These are phyloP conservation scores for Phallus indusiatus DNA, from an alignment of 768 basidiomycete genomes.

Conservation along the genomic window DNA sequence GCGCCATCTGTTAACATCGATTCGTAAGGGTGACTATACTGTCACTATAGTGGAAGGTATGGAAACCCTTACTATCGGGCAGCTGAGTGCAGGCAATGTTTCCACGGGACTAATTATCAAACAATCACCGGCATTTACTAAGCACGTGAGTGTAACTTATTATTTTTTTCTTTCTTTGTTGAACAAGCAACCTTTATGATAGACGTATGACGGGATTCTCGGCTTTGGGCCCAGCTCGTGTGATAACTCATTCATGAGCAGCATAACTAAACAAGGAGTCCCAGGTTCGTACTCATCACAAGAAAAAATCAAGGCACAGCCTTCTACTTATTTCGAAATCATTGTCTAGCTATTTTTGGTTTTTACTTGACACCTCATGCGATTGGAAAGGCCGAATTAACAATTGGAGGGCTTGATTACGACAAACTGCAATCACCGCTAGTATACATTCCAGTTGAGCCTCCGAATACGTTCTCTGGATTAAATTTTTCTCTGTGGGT, in stretches of 20 bases:
- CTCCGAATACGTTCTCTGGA: constrained; percentile 23
- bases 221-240: neutral
- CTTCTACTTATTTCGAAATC: neutral
- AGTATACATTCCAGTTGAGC: constrained; percentile 24
- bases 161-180: neutral
- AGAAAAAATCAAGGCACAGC: neutral
- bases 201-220: constrained; percentile 4
- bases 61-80: constrained; percentile 43
- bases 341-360: constrained; percentile 36
- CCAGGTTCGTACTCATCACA: neutral
- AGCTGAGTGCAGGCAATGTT: constrained; percentile 28
- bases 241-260: neutral
- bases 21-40: neutral
- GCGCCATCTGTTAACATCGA: too few species aligned
- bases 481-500: constrained; percentile 35
- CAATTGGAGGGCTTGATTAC: constrained; percentile 42
- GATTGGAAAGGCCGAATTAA: constrained; percentile 42
- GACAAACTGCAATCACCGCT: constrained; percentile 38
- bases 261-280: constrained; percentile 14
- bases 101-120: constrained; percentile 43
- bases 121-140: constrained; percentile 39
- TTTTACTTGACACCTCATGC: constrained; percentile 38
- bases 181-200: neutral
- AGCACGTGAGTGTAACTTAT: neutral
- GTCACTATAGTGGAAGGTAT: constrained; percentile 16